phyloP scores from a whole-genome alignment of 2,329 filamentous ascomycete species.

The Xylogone sp. region DNA sequence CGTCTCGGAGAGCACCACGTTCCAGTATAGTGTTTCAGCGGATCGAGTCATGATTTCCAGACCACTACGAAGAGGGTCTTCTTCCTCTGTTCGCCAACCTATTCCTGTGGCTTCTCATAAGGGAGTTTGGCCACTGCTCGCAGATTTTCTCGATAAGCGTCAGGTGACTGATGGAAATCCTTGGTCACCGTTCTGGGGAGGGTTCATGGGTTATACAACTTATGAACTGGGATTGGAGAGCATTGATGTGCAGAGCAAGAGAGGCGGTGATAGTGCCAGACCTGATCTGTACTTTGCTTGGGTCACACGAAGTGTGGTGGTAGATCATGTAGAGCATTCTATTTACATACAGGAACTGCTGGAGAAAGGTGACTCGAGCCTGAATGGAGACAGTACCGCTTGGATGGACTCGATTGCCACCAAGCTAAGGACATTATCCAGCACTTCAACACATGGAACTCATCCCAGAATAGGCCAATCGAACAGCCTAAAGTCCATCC shows the following conservation, averaged over 20 bases:
- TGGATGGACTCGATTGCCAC: slow-evolving; percentile 13
- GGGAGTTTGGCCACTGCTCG: slow-evolving; percentile 28
- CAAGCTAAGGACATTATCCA: slow-evolving; percentile 8
- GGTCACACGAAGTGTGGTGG: slow-evolving; percentile 59
- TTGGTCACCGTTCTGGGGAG: slow-evolving; percentile 63
- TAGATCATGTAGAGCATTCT: slow-evolving; percentile 56
- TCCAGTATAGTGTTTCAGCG: slow-evolving; percentile 56
- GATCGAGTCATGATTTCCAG: slow-evolving; percentile 29
- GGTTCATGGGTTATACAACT: slow-evolving; percentile 64
- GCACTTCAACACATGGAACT: too few relatives aligned
- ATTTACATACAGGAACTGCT: slow-evolving; percentile 57
- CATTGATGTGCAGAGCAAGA: slow-evolving; percentile 35
- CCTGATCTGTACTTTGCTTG: slow-evolving; percentile 62
- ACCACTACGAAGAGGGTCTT: background rate
- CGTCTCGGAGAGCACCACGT: slow-evolving; percentile 49
- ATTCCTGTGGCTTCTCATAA: slow-evolving; percentile 9
- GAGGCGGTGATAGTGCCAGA: slow-evolving; percentile 16
- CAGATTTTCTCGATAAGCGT: slow-evolving; percentile 34
- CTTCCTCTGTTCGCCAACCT: background rate
- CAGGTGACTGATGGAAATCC: slow-evolving; percentile 30
- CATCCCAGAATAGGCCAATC: too few relatives aligned
- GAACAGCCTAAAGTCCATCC: slow-evolving; percentile 15
- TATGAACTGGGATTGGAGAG: slow-evolving; percentile 63
- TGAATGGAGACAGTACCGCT: slow-evolving; percentile 34
- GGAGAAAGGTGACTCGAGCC: slow-evolving; percentile 30